Evolutionary conservation across 1,139 yeast genomes (phyloP), one percentile per base, ranked within the genome.

Genomic region (Pichia inconspicua): DNA sequence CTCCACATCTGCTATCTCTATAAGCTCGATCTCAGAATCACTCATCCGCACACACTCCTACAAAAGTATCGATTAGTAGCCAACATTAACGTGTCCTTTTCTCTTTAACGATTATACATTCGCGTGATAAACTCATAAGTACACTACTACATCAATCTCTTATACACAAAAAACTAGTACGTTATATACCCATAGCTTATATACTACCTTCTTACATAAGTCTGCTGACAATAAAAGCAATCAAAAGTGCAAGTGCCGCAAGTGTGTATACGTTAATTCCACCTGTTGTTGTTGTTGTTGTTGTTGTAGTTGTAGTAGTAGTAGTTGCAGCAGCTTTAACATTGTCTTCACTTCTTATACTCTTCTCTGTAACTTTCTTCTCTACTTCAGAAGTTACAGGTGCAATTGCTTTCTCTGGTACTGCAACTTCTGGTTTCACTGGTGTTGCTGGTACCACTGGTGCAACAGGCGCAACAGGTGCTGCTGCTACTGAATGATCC

Each of bases 191-290:
- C n/a, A n/a, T n/a, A n/a, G n/a, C n/a, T n/a, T n/a, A n/a, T n/a
- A n/a, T n/a, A 22, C 22, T 22, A 22, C 19, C 15, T 8, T 4
- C 22, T 15, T 15, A 15, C 40, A 30, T 39, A 46, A 5, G 60
- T 25, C 40, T 15, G 22, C 32, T 17, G 17, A 55, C 41, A 35
- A 58, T 39, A 47, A 52, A 57, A 17, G 61, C 62, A 44, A 58
- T 32, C 22, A 60, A 36, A n/a, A 58, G 48, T 30, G 56, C 45
- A 43, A 59, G 30, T 19, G 58, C 45, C 14, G 59, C 61, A 36
- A 55, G 34, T 30, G 57, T 40, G 41, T 58, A 57, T 22, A 57
- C 41, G 45, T 53, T 55, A 12, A 17, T 17, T 32, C 34, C 34
- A 11, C 34, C 34, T n/a, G n/a, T n/a, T n/a, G n/a, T n/a, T 10